Percentiles rank a stretch among this genome's conserved stretches.
phyloP scores from a whole-genome alignment of 257 asterid species.

The Cruciata laevipes region DNA sequence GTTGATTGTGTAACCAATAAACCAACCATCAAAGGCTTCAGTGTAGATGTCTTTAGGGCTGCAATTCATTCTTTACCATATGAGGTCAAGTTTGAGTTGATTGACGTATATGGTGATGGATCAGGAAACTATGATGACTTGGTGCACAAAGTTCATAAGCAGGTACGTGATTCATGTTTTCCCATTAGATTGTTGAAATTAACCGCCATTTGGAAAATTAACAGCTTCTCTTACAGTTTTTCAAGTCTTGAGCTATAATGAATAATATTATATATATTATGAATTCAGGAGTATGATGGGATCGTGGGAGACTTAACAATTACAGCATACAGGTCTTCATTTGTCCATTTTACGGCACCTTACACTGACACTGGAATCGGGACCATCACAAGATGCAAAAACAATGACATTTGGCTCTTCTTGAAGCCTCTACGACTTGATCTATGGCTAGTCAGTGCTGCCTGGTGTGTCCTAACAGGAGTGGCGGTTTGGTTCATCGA shows the following conservation, averaged over 20 bases:
- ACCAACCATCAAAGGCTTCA: slow-evolving; percentile 22
- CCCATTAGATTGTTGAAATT: too few relatives aligned
- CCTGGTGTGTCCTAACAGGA: slow-evolving; percentile 26
- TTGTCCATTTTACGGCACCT: slow-evolving; percentile 39
- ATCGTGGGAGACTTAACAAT: slow-evolving; percentile 43
- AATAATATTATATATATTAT: too few relatives aligned
- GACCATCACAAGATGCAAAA: slow-evolving; percentile 19
- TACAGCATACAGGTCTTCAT: slow-evolving; percentile 29
- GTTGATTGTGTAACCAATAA: slow-evolving; percentile 16
- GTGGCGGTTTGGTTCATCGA: slow-evolving; percentile 40
- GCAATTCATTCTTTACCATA: slow-evolving; percentile 21
- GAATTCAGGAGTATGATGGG: slow-evolving; percentile 29
- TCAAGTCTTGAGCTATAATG: not conserved
- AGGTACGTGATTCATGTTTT: not conserved
- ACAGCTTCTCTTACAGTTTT: too few relatives aligned
- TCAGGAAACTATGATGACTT: not conserved
- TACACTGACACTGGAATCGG: slow-evolving; percentile 38
- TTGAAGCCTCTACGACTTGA: slow-evolving; percentile 28
- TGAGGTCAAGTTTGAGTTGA: not conserved
- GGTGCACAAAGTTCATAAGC: not conserved
- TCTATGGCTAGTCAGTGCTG: slow-evolving; percentile 34
- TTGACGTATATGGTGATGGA: not conserved
- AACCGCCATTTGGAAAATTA: too few relatives aligned
- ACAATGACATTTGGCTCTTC: slow-evolving; percentile 36
- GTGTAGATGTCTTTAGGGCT: slow-evolving; percentile 29